Evolutionary conservation across 73 alveolate genomes (phyloP).

Genomic region (Effrenium voratum): DNA sequence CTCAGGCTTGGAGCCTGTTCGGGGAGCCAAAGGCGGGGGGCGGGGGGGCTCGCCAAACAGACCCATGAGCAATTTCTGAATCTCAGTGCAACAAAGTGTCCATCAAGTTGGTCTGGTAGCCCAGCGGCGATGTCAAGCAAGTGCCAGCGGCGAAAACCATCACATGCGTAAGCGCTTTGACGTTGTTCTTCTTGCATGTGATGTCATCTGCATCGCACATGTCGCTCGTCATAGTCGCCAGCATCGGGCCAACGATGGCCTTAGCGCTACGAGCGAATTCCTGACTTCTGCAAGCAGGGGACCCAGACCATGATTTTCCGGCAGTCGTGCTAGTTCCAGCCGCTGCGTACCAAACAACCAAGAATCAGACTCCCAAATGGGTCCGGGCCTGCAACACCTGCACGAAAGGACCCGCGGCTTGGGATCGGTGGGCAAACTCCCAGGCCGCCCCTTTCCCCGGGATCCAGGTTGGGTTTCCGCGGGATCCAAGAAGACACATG

Average conservation of each 20-base stretch:
- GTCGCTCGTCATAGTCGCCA: conserved; percentile 51
- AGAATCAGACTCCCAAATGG: not conserved
- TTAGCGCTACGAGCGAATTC: not conserved
- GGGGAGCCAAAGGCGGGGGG: too few relatives aligned
- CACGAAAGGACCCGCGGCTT: too few relatives aligned
- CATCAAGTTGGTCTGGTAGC: conserved; percentile 88
- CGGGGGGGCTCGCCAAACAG: too few relatives aligned
- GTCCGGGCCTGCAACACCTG: too few relatives aligned
- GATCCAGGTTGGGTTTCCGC: too few relatives aligned
- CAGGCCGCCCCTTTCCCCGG: too few relatives aligned
- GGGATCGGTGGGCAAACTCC: too few relatives aligned
- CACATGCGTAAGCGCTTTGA: conserved; percentile 55
- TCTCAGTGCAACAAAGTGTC: not conserved
- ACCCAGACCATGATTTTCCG: too few relatives aligned
- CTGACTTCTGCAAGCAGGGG: too few relatives aligned
- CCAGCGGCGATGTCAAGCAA: conserved; percentile 86
- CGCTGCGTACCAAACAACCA: not conserved
- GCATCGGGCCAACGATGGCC: conserved; percentile 90
- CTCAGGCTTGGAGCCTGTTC: too few relatives aligned
- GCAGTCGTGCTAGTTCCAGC: too few relatives aligned
- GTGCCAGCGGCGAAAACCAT: conserved; percentile 84
- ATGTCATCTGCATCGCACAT: not conserved
- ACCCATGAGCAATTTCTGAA: not conserved
- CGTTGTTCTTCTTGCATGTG: conserved; percentile 42
- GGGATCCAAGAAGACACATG: too few relatives aligned